A percentile compares a stretch with the other conserved stretches of the same genome.
Evolutionary conservation across 495 filamentous ascomycete species (phyloP).

Genomic region (Rhypophila decipiens): DNA sequence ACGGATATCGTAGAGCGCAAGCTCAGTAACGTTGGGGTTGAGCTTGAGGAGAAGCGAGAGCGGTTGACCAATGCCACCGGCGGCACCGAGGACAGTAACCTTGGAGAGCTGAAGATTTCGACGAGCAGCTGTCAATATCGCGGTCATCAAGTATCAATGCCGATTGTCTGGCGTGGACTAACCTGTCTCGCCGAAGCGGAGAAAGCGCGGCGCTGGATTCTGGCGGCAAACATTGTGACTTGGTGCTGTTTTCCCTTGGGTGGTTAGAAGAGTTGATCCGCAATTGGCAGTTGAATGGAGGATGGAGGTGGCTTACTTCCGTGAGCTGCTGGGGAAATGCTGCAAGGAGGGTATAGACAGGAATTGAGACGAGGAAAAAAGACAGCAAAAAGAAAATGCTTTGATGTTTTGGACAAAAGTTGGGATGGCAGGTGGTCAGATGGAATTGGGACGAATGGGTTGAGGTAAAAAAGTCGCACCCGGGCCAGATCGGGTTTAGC

Average conservation of each 20-base stretch:
- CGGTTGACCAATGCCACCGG: constrained; percentile 97
- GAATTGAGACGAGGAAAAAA: constrained; percentile 6
- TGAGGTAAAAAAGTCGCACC: constrained; percentile 23
- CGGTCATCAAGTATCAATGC: too few relatives aligned
- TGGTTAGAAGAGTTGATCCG: constrained; percentile 1
- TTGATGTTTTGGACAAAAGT: constrained; percentile 6
- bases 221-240: constrained; percentile 67
- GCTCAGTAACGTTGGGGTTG: constrained; percentile 84
- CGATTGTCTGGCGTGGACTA: too few relatives aligned
- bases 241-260: neutral
- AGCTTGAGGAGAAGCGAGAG: constrained; percentile 96
- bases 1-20: constrained; percentile 96
- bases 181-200: constrained; percentile 88
- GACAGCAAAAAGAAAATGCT: constrained; percentile 7
- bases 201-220: constrained; percentile 86
- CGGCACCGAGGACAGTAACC: constrained; percentile 92
- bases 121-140: too few relatives aligned
- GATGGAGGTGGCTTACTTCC: neutral
- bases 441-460: neutral
- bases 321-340: neutral
- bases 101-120: constrained; percentile 74
- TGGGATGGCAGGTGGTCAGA: neutral
- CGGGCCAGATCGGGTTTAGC: constrained; percentile 13
- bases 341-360: constrained; percentile 3
- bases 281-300: constrained; percentile 7